phyloP scores from a whole-genome alignment of 164 flowering plant genomes.

The Taxillus chinensis region DNA sequence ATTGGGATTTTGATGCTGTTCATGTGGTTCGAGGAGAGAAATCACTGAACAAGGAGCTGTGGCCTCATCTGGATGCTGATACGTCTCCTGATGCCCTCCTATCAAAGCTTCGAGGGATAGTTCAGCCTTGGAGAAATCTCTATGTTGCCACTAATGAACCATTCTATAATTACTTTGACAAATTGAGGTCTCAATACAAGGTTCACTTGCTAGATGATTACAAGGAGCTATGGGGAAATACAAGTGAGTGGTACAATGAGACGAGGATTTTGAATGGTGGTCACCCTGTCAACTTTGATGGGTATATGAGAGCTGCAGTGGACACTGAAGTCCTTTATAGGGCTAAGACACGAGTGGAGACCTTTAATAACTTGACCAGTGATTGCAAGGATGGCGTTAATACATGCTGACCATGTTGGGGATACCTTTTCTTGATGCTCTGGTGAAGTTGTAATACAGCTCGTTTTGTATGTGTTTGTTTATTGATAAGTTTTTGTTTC shows the following conservation, averaged over 20 bases:
- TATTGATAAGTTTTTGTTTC: background rate
- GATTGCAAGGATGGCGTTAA: constrained; percentile 97
- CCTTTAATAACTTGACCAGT: constrained; percentile 74
- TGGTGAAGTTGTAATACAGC: background rate
- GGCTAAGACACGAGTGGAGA: constrained; percentile 77
- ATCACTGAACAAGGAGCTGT: constrained; percentile 67
- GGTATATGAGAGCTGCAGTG: constrained; percentile 92
- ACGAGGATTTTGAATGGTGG: constrained; percentile 57
- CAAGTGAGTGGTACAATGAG: constrained; percentile 92
- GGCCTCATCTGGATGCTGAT: constrained; percentile 86
- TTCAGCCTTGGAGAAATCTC: constrained; percentile 72
- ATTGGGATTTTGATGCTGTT: constrained; percentile 97
- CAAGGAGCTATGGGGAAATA: constrained; percentile 67
- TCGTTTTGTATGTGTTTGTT: background rate
- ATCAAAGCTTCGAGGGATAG: constrained; percentile 39
- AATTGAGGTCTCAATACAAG: constrained; percentile 66
- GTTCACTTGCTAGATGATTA: constrained; percentile 88
- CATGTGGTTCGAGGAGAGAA: constrained; percentile 95
- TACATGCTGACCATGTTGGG: constrained; percentile 56
- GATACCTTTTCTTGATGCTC: background rate
- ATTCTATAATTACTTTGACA: constrained; percentile 78
- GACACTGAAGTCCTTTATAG: constrained; percentile 88
- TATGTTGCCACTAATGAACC: constrained; percentile 90
- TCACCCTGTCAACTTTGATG: constrained; percentile 77
- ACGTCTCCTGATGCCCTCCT: constrained; percentile 69